phyloP scores from a whole-genome alignment of 441 rosid genomes.

The Kokia cookei region DNA sequence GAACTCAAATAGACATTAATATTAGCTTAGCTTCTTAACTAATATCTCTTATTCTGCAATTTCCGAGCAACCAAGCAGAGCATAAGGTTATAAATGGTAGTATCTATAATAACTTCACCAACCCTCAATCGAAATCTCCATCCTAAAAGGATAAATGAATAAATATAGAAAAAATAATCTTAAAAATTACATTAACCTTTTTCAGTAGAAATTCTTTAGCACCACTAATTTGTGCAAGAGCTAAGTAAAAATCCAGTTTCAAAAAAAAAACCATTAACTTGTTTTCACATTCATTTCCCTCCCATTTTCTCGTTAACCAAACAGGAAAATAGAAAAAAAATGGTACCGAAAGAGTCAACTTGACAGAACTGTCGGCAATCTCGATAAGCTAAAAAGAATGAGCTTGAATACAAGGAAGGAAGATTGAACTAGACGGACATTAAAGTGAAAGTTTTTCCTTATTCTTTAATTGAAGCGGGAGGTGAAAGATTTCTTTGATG shows the following conservation, averaged over 20 bases:
- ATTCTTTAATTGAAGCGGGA: constrained; percentile 8
- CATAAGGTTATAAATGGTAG: neutral
- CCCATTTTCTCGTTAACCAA: neutral
- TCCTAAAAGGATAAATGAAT: neutral
- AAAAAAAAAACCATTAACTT: neutral
- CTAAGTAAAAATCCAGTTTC: neutral
- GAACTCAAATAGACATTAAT: neutral
- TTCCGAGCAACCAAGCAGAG: neutral
- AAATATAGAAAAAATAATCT: neutral
- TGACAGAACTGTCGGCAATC: neutral
- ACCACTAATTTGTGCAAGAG: neutral
- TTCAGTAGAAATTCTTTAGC: neutral
- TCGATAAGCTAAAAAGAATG: neutral
- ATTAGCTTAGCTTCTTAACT: neutral
- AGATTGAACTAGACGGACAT: neutral
- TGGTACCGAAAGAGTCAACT: constrained; percentile 3
- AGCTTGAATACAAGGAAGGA: neutral
- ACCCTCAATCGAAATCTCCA: neutral
- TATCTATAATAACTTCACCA: neutral
- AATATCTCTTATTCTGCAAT: neutral
- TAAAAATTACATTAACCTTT: neutral
- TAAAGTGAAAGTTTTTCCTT: neutral
- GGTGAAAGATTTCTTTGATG: constrained; percentile 7
- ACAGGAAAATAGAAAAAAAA: constrained; percentile 7
- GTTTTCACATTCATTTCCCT: neutral